Conservation (phyloP, 1,284 basidiomycete genomes). For the Trametes hirsuta region DNA sequence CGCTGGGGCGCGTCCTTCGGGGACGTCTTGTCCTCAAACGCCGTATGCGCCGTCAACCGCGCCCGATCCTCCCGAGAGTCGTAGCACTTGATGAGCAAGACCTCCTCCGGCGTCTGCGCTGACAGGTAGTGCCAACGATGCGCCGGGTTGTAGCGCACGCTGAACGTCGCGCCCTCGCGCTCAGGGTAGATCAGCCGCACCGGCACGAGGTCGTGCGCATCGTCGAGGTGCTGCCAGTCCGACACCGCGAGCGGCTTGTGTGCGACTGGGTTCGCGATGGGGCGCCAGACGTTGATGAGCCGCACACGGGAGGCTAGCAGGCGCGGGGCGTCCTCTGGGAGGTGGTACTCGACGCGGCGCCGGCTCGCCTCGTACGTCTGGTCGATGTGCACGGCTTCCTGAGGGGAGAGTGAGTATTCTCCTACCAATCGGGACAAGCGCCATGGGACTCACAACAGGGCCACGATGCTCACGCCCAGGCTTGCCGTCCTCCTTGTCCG, state of each 20-base stretch:
- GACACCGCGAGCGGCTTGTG: conserved; percentile 52
- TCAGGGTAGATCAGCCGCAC: conserved; percentile 37
- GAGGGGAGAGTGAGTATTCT: neutral
- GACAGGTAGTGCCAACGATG: conserved; percentile 52
- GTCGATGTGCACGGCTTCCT: conserved; percentile 53
- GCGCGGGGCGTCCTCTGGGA: conserved; percentile 40
- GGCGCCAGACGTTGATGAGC: conserved; percentile 60
- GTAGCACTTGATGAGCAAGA: conserved; percentile 51
- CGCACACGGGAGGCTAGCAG: conserved; percentile 53
- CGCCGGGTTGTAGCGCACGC: conserved; percentile 39
- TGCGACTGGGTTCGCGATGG: conserved; percentile 46
- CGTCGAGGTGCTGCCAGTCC: conserved; percentile 45
- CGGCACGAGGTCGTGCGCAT: conserved; percentile 37
- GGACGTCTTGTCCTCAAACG: conserved; percentile 44
- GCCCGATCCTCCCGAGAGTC: conserved; percentile 45
- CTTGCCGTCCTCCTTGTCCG: conserved; percentile 5
- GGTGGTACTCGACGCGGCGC: conserved; percentile 54
- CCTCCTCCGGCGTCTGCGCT: conserved; percentile 49
- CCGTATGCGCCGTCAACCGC: conserved; percentile 48
- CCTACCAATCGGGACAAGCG: too few relatives aligned
- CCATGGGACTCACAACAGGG: conserved; percentile 38
- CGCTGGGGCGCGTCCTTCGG: conserved; percentile 43
- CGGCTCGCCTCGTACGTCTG: conserved; percentile 54
- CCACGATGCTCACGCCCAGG: conserved; percentile 24
- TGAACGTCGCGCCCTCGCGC: conserved; percentile 39